phyloP scores from a whole-genome alignment of 1,284 basidiomycete genomes.

The Lentinula novae-zelandiae region DNA sequence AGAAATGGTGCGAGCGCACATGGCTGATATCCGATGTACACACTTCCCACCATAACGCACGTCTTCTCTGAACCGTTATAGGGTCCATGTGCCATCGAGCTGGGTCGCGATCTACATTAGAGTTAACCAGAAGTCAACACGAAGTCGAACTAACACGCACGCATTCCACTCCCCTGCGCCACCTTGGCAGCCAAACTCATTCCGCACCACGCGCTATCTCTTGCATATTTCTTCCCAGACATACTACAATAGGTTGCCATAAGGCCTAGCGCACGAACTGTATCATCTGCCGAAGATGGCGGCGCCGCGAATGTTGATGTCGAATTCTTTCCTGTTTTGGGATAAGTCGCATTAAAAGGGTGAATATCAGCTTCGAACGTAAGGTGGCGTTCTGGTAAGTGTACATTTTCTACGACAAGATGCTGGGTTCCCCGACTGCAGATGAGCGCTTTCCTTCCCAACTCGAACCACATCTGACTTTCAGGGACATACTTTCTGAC shows the following conservation, averaged over 20 bases:
- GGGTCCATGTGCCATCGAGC: constrained; percentile 47
- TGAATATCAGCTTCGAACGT: background rate
- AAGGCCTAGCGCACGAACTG: constrained; percentile 47
- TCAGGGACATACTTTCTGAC: constrained; percentile 10
- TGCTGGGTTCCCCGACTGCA: background rate
- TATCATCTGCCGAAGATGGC: constrained; percentile 26
- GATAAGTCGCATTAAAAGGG: background rate
- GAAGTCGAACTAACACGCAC: constrained; percentile 26
- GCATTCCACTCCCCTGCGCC: constrained; percentile 33
- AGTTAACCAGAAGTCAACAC: background rate
- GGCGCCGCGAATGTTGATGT: constrained; percentile 1
- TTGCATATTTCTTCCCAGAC: constrained; percentile 40
- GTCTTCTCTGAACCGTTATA: constrained; percentile 39
- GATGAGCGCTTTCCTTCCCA: constrained; percentile 7
- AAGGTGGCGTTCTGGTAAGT: constrained; percentile 26
- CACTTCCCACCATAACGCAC: constrained; percentile 52
- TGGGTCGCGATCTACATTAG: constrained; percentile 43
- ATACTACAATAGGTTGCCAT: constrained; percentile 52
- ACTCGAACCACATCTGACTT: constrained; percentile 9
- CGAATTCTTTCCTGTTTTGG: constrained; percentile 21
- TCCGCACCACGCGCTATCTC: constrained; percentile 47
- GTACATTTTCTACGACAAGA: constrained; percentile 34
- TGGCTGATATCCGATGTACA: constrained; percentile 43
- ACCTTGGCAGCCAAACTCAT: constrained; percentile 47
- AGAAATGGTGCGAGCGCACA: constrained; percentile 24